Percentiles rank a stretch among this genome's conserved stretches.
These are phyloP conservation scores for Colletotrichum musicola DNA, from an alignment of 2,329 filamentous ascomycete species.

Conservation along the genomic window DNA sequence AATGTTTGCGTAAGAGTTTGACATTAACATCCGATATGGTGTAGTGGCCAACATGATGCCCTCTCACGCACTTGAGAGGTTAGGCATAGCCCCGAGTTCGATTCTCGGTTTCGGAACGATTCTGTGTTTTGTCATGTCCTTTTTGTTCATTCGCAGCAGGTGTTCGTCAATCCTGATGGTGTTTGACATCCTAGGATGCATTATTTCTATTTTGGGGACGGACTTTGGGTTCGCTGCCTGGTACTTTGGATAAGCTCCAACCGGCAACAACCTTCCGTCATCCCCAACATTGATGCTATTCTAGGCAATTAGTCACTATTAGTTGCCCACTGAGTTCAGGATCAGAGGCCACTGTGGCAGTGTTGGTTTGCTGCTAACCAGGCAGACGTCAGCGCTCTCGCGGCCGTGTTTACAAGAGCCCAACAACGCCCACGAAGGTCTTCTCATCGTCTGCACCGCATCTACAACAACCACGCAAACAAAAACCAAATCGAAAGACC, in stretches of 20 bases:
- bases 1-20: no score
- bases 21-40: constrained; percentile 7
- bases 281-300: no score
- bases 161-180: no score
- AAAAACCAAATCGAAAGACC: no score
- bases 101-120: constrained; percentile 30
- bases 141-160: background rate
- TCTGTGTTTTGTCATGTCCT: background rate
- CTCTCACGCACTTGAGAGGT: constrained; percentile 6
- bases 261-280: no score
- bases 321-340: background rate
- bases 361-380: background rate
- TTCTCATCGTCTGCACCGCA: background rate
- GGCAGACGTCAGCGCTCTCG: background rate
- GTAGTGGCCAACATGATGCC: constrained; percentile 35
- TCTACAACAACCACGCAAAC: background rate
- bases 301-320: no score
- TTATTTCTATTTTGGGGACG: no score
- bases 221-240: no score
- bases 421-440: no score
- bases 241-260: no score
- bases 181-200: no score
- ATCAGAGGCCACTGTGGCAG: background rate
- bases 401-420: no score
- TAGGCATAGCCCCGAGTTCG: constrained; percentile 34